Evolutionary conservation across 768 basidiomycete species (phyloP), one percentile per base, ranked within the genome.

Genomic region (Cubamyces lactineus): DNA sequence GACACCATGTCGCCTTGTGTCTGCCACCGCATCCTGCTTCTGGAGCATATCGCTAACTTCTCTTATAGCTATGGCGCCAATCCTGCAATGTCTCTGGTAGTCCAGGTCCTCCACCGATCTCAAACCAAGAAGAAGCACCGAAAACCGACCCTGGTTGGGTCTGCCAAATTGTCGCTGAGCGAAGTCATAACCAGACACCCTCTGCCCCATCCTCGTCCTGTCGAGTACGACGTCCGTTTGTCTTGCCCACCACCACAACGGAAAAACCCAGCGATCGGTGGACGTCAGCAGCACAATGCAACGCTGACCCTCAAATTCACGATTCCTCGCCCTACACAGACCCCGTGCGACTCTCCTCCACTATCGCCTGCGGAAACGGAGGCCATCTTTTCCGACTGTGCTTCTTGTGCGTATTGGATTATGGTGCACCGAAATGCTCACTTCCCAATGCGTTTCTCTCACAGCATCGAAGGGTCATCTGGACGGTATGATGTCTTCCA

Each of bases 111-210:
- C 74, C 78, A 86, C 55, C 79, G 77, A 19, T 79, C 88, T 0
- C 77, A 78, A 46, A 85, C 81, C 69, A 91, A 88, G 77, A 82
- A 86, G 72, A 88, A 86, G 70, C 71, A 75, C 24, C 85, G 83
- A 67, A 85, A 80, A 68, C 79, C 80, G 1, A 79, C 74, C 41
- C 75, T 88, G 3, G 81, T 90, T 0, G 89, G 84, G 0, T 79
- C 75, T 0, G 77, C 81, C 0, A 73, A 74, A 9, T 77, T 84
- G 66, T 77, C 84, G 0, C 69, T 91, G 1, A 79, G 77, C 5
- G 88, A 88, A 41, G 70, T 87, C 42, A 54, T 79, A 40, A 83
- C 78, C 63, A 81, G 75, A 65, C 82, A 84, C 54, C 81, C 79
- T 13, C 63, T 66, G 3, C 60, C 67, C 15, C 45, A 51, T 30